Percentiles rank a stretch among this genome's conserved stretches.
Evolutionary conservation across 345 rosid genomes (phyloP).

Genomic region (Cardiospermum halicacabum): DNA sequence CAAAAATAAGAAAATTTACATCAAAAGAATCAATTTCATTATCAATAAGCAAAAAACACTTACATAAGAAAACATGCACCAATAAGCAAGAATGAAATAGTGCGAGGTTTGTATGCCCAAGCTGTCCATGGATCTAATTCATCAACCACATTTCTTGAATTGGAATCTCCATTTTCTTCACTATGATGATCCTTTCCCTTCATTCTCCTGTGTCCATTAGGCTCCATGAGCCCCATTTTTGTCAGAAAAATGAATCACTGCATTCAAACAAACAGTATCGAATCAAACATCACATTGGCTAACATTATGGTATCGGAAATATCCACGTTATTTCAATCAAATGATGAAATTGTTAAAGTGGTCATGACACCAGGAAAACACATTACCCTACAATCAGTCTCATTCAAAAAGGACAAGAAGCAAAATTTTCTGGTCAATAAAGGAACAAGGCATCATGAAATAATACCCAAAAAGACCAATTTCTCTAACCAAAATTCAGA

Average conservation of each 20-base stretch:
- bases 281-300: not conserved
- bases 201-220: conserved; percentile 52
- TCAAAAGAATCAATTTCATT: not conserved
- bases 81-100: conserved; percentile 75
- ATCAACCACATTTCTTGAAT: conserved; percentile 27
- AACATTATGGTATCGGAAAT: not conserved
- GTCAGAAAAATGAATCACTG: conserved; percentile 24
- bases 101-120: conserved; percentile 98
- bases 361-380: not conserved
- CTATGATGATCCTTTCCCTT: conserved; percentile 42
- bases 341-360: not conserved
- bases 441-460: not conserved
- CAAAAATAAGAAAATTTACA: not conserved
- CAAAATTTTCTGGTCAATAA: not conserved
- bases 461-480: not conserved
- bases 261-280: conserved; percentile 15
- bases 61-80: conserved; percentile 96
- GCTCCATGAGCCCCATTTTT: conserved; percentile 41
- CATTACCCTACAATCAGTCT: not conserved
- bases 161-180: conserved; percentile 50
- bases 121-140: conserved; percentile 99
- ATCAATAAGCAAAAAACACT: conserved; percentile 22
- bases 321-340: not conserved
- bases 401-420: not conserved
- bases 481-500: not conserved